These are phyloP conservation scores for Monsonia emarginata DNA, from an alignment of 441 rosid genomes.

Conservation along the genomic window DNA sequence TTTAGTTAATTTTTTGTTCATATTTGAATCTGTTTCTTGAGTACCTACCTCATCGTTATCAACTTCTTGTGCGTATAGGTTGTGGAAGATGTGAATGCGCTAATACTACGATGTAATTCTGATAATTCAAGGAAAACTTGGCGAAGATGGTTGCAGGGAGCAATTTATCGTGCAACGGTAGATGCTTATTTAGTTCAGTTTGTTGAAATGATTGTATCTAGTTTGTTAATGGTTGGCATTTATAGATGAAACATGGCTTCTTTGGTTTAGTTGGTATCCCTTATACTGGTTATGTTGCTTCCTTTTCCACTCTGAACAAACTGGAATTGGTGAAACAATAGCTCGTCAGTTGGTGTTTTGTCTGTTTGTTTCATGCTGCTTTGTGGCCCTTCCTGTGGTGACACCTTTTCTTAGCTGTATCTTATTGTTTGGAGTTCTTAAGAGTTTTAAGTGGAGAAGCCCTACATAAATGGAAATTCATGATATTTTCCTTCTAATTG, in stretches of 20 bases:
- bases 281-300: not conserved
- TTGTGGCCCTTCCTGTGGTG: too few relatives aligned
- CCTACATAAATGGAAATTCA: not conserved
- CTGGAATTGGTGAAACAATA: not conserved
- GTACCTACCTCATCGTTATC: slow-evolving; percentile 8
- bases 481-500: not conserved
- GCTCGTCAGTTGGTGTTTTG: not conserved
- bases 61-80: slow-evolving; percentile 37
- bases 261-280: not conserved
- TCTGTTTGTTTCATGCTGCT: not conserved
- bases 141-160: slow-evolving; percentile 85
- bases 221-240: not conserved
- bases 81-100: slow-evolving; percentile 74
- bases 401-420: not conserved
- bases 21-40: slow-evolving; percentile 4
- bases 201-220: not conserved
- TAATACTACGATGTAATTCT: slow-evolving; percentile 60
- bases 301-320: not conserved
- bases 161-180: slow-evolving; percentile 89
- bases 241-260: not conserved
- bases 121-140: slow-evolving; percentile 66
- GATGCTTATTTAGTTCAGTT: slow-evolving; percentile 14
- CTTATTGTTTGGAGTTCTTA: not conserved
- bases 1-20: slow-evolving; percentile 7
- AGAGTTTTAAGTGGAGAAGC: not conserved